Base-by-base conservation (phyloP, 441 rosid species). In the Bruguiera hainesii region DNA sequence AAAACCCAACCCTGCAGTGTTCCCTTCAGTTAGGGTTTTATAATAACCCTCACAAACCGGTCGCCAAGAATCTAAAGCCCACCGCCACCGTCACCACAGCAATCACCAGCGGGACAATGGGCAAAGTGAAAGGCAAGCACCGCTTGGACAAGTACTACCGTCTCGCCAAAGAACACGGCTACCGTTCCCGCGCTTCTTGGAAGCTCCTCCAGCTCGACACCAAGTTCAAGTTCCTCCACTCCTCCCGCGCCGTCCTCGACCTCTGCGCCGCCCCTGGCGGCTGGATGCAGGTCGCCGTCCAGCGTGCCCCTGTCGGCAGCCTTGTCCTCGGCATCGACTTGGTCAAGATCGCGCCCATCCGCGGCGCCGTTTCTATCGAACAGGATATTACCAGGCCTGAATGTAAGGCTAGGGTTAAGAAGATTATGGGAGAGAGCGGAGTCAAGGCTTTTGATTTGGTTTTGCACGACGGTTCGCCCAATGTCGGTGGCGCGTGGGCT, bases 241-340 rank as follows among this genome's bases (percentile, higher is more conserved):
- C 86, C 21, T 73, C 96, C 2, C 88, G 73, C 51, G 89, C 88
- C 51, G 92, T 91, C 53, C 96, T 93, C 79, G 98, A 93, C 69
- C 98, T 91, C 63, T 91, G 97, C 75, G 96, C 98, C 76, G 96
- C 98, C 87, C 97, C 96, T 0, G 97, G 97, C 3, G 92, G 98
- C 31, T 94, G 98, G 98, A 91, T 94, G 98, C 98, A 94, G 70
- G 93, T 94, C 18, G 96, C 91, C 46, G 91, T 88, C 23, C 78
- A 87, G 87, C 90, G 91, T 37, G 91, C 26, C 89, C 97, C 97
- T 8, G 96, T 94, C 21, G 96, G 97, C 10, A 84, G 94, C 67
- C 91, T 94, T 60, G 94, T 94, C 60, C 80, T 94, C 66, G 98
- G 98, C 6, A 80, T 94, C 69, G 97, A 94, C 76, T 80, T 94